These are phyloP conservation scores for Beverwykella pulmonaria DNA, from an alignment of 495 filamentous ascomycete genomes.

Conservation along the genomic window DNA sequence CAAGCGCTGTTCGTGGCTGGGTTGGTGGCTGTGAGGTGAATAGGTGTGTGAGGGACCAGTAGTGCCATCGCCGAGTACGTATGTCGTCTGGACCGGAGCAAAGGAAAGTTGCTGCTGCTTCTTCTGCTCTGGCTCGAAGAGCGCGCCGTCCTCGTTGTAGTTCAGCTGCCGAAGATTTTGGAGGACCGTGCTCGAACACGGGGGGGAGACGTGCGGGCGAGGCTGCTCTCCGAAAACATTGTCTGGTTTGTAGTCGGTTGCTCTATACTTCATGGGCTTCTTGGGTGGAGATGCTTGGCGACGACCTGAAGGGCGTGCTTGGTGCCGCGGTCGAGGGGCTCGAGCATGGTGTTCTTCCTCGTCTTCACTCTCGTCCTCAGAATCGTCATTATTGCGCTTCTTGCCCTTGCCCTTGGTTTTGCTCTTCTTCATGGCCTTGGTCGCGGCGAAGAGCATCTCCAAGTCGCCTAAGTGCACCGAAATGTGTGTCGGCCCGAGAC, in stretches of 20 bases:
- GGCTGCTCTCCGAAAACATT: background rate
- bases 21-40: background rate
- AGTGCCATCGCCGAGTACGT: background rate
- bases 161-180: background rate
- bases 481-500: slow-evolving; percentile 15
- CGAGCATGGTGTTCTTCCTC: background rate
- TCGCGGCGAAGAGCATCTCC: slow-evolving; percentile 16
- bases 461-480: slow-evolving; percentile 30
- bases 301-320: background rate
- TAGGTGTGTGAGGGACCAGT: too few relatives aligned
- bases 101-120: background rate
- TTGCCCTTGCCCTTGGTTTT: slow-evolving; percentile 17
- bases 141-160: background rate
- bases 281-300: background rate
- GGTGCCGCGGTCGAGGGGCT: too few relatives aligned
- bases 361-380: slow-evolving; percentile 8
- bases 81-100: too few relatives aligned
- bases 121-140: background rate
- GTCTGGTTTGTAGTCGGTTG: background rate
- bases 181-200: background rate
- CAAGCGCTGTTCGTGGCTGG: background rate
- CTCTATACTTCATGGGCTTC: background rate
- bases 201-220: background rate
- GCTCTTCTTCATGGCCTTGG: background rate
- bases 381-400: background rate